A percentile compares a stretch with the other conserved stretches of the same genome.
Evolutionary conservation across 257 asterid genomes (phyloP).

Genomic region (Scutellaria galericulata): DNA sequence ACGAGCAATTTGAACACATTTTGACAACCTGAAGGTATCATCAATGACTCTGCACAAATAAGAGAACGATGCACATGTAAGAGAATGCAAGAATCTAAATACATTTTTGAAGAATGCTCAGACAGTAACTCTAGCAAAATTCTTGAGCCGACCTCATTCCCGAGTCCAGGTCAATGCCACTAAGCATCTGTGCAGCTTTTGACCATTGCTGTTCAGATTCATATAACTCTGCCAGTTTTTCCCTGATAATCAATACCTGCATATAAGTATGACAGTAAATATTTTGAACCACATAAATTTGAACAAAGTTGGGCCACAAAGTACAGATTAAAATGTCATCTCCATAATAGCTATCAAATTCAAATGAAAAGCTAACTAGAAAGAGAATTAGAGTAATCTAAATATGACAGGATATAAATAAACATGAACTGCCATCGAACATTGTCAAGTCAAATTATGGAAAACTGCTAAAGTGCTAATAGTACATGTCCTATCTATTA

Average conservation of each 20-base stretch:
- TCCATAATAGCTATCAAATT: slow-evolving; percentile 15
- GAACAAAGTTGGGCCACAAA: slow-evolving; percentile 19
- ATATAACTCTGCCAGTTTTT: slow-evolving; percentile 88
- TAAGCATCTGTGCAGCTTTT: slow-evolving; percentile 97
- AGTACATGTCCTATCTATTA: slow-evolving; percentile 8
- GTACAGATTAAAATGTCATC: neutral
- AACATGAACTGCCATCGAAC: neutral
- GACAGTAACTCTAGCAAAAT: slow-evolving; percentile 19
- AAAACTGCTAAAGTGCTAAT: slow-evolving; percentile 7
- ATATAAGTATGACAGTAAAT: slow-evolving; percentile 16
- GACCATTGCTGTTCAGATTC: slow-evolving; percentile 98
- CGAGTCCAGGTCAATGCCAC: slow-evolving; percentile 98
- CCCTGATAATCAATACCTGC: slow-evolving; percentile 91
- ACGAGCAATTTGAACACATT: slow-evolving; percentile 95
- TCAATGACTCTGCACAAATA: slow-evolving; percentile 79
- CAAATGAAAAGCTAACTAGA: slow-evolving; percentile 5
- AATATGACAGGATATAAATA: neutral
- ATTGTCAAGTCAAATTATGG: neutral
- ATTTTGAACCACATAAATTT: slow-evolving; percentile 17
- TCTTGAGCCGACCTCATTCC: slow-evolving; percentile 80
- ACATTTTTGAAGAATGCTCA: slow-evolving; percentile 14
- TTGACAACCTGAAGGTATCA: slow-evolving; percentile 84
- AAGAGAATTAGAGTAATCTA: neutral
- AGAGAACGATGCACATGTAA: slow-evolving; percentile 23
- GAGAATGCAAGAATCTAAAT: slow-evolving; percentile 19